These are phyloP conservation scores for Epithemia pelagica DNA, from an alignment of 108 stramenopile genomes.

Conservation along the genomic window DNA sequence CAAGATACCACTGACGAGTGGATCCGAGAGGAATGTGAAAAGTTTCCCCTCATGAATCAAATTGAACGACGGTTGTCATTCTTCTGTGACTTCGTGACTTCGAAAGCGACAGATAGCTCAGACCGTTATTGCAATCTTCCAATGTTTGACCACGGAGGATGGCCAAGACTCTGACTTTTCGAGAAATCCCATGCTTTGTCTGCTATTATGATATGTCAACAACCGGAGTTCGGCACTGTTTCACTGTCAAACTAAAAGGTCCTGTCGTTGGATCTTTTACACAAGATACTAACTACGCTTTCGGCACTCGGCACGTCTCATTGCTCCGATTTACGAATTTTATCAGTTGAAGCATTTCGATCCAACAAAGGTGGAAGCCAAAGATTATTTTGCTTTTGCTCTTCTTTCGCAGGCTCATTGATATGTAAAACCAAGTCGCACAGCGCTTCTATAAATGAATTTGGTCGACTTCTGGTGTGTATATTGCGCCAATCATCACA, in stretches of 20 bases:
- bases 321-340: too few species aligned
- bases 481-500: neutral
- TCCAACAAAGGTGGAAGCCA: neutral
- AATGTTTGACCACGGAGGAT: slow-evolving; percentile 81
- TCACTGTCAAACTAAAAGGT: too few species aligned
- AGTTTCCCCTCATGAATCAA: slow-evolving; percentile 47
- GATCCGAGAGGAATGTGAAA: slow-evolving; percentile 45
- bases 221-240: too few species aligned
- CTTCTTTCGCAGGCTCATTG: neutral
- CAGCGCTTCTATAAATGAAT: neutral
- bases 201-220: neutral
- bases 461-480: neutral
- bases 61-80: slow-evolving; percentile 66
- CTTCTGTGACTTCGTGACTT: slow-evolving; percentile 29
- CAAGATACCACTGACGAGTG: slow-evolving; percentile 23
- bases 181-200: neutral
- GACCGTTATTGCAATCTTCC: slow-evolving; percentile 62
- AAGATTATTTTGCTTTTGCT: neutral
- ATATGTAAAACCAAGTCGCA: neutral
- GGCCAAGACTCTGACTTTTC: slow-evolving; percentile 41
- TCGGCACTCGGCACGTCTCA: neutral
- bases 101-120: slow-evolving; percentile 25
- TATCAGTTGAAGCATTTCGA: neutral
- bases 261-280: too few species aligned
- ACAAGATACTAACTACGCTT: neutral